These are phyloP conservation scores for Diaporthe ampelina DNA, from an alignment of 2,329 filamentous ascomycete genomes.

Conservation along the genomic window DNA sequence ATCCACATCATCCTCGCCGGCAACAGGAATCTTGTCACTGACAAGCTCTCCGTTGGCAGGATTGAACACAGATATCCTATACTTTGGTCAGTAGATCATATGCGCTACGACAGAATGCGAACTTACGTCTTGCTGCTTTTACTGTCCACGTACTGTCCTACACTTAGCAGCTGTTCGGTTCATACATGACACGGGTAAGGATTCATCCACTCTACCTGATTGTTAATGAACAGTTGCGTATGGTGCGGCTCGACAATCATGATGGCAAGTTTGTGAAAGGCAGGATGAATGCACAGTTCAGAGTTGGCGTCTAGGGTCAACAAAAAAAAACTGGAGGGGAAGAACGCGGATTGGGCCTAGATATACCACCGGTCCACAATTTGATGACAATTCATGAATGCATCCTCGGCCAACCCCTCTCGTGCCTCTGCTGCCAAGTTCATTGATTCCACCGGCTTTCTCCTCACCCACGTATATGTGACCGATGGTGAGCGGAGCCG, in stretches of 20 bases:
- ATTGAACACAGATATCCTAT: background rate
- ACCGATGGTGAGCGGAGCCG: background rate
- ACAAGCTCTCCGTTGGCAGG: background rate
- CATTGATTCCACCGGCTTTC: background rate
- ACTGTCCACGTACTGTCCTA: background rate
- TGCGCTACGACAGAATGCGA: background rate
- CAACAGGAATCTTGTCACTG: background rate
- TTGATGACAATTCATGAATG: background rate
- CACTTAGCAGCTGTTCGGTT: background rate
- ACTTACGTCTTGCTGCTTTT: background rate
- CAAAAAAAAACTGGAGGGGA: no score
- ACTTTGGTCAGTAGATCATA: background rate
- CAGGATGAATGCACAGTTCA: background rate
- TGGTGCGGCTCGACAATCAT: constrained; percentile 3
- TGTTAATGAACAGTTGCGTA: constrained; percentile 2
- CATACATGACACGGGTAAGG: background rate
- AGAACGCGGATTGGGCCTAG: no score
- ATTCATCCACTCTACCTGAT: background rate
- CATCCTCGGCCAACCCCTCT: background rate
- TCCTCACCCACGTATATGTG: background rate
- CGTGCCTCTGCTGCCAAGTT: background rate
- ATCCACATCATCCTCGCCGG: background rate
- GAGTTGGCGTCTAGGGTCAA: background rate
- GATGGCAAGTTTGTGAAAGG: background rate
- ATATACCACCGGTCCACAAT: background rate